These are phyloP conservation scores for Rosa rugosa DNA, from an alignment of 306 rosid genomes.

Conservation along the genomic window DNA sequence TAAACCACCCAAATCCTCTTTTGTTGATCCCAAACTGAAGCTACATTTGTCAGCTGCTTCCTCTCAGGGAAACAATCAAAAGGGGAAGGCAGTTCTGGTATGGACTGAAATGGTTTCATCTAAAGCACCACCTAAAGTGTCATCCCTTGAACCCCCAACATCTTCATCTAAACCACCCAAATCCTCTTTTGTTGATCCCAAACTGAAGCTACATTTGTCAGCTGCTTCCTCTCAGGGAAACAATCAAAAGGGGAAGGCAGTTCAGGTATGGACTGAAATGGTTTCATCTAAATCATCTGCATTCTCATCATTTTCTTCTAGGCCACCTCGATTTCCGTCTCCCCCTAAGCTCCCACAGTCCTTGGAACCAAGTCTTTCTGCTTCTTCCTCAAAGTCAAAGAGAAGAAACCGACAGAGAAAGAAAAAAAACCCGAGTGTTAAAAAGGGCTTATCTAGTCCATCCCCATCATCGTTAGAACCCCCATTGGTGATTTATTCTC, in stretches of 20 bases:
- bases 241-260: background rate
- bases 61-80: background rate
- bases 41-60: background rate
- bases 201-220: background rate
- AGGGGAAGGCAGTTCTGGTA: background rate
- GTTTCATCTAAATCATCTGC: background rate
- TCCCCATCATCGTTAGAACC: background rate
- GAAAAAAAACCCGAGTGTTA: background rate
- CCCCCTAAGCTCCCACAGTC: background rate
- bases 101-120: background rate
- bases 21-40: background rate
- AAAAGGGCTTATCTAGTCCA: background rate
- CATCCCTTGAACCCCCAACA: background rate
- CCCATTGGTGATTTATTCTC: background rate
- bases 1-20: background rate
- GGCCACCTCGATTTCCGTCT: background rate
- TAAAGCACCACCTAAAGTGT: background rate
- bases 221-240: background rate
- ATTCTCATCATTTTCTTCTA: background rate
- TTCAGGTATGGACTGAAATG: conserved; percentile 7
- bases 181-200: background rate
- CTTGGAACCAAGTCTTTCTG: background rate
- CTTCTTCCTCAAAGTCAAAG: background rate
- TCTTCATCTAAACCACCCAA: background rate
- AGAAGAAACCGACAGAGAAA: background rate